Percentiles rank a stretch among this genome's conserved stretches.
phyloP scores from a whole-genome alignment of 73 alveolate genomes.

The Paramecium sonneborni region DNA sequence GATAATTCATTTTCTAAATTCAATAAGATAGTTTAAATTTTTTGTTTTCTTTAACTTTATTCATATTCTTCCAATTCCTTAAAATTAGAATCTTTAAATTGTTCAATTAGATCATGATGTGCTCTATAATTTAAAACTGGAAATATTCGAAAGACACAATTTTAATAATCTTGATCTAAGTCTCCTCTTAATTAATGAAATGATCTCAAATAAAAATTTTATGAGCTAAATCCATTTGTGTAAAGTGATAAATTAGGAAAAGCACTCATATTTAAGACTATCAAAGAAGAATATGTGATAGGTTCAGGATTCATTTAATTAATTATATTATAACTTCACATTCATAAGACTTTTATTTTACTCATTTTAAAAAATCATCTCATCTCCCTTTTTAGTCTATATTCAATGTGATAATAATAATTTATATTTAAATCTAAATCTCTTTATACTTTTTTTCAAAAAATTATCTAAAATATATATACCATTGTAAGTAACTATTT shows the following conservation, averaged over 20 bases:
- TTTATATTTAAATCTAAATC: neutral
- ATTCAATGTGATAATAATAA: neutral
- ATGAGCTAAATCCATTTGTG: neutral
- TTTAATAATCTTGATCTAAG: conserved; percentile 6
- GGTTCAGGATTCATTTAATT: conserved; percentile 29
- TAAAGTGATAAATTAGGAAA: conserved; percentile 35
- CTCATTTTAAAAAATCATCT: neutral
- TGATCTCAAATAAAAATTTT: conserved; percentile 32
- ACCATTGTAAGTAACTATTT: neutral
- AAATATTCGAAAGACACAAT: conserved; percentile 7
- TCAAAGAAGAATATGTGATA: neutral
- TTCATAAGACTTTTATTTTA: neutral
- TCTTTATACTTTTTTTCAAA: neutral
- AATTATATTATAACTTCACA: neutral
- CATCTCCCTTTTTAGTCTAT: neutral
- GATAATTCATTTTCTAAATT: conserved; percentile 39
- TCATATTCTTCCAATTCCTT: neutral
- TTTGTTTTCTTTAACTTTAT: neutral
- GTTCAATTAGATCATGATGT: neutral
- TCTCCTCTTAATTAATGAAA: conserved; percentile 43
- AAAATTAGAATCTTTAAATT: neutral
- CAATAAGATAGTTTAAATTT: neutral
- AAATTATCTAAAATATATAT: neutral
- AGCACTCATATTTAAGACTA: conserved; percentile 28
- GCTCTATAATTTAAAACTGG: conserved; percentile 26